Conservation (phyloP, 108 stramenopile species). For the Cyclostephanos invisitatus region DNA sequence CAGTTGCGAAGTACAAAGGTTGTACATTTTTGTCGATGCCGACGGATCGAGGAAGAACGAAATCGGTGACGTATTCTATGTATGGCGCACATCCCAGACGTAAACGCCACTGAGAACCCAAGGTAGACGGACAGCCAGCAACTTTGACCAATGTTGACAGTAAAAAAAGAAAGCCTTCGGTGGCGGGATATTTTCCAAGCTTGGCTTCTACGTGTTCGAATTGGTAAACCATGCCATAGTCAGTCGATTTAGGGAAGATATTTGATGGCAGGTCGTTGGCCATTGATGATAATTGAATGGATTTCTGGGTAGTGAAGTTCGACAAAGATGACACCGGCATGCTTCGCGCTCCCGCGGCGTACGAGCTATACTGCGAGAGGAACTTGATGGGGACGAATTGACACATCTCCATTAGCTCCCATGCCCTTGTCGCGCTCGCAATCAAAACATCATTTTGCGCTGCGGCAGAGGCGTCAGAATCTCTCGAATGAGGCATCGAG, state of each 20-base stretch:
- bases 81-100: slow-evolving; percentile 81
- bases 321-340: slow-evolving; percentile 17
- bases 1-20: slow-evolving; percentile 56
- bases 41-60: slow-evolving; percentile 68
- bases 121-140: slow-evolving; percentile 64
- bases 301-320: background rate
- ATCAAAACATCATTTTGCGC: slow-evolving; percentile 19
- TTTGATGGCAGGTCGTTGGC: slow-evolving; percentile 18
- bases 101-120: slow-evolving; percentile 70
- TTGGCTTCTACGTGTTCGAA: slow-evolving; percentile 79
- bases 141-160: slow-evolving; percentile 62
- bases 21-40: slow-evolving; percentile 43
- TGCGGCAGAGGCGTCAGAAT: background rate
- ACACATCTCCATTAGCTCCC: slow-evolving; percentile 77
- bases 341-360: slow-evolving; percentile 25
- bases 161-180: slow-evolving; percentile 78
- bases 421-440: slow-evolving; percentile 52
- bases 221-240: slow-evolving; percentile 74
- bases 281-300: background rate
- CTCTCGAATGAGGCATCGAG: slow-evolving; percentile 5
- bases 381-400: slow-evolving; percentile 69
- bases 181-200: slow-evolving; percentile 71
- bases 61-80: slow-evolving; percentile 74
- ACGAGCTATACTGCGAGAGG: slow-evolving; percentile 59
- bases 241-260: slow-evolving; percentile 43